Evolutionary conservation across 2,329 filamentous ascomycete genomes (phyloP).

Genomic region (Penicillium freii): DNA sequence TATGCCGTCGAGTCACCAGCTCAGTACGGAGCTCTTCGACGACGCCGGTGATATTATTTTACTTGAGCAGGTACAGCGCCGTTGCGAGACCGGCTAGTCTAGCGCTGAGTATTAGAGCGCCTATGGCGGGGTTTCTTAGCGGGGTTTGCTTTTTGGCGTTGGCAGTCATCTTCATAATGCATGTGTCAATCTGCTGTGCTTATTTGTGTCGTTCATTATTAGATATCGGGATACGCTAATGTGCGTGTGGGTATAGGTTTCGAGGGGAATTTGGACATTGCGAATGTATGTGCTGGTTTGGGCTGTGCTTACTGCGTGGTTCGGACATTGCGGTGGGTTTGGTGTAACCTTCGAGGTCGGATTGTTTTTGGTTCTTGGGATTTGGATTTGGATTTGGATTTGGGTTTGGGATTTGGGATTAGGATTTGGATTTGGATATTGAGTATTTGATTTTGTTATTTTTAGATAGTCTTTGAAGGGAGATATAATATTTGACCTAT

Average conservation of each 20-base stretch:
- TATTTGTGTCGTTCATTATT: not conserved
- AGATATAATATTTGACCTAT: not conserved
- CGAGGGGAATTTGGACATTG: not conserved
- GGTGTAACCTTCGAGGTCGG: not conserved
- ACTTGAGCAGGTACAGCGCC: conserved; percentile 12
- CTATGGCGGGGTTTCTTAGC: not conserved
- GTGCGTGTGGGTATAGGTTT: not conserved
- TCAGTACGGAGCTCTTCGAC: conserved; percentile 31
- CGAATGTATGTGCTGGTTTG: not conserved
- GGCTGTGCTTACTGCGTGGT: conserved; percentile 4
- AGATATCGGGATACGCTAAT: not conserved
- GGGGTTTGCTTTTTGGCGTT: not conserved
- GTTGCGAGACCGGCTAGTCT: conserved; percentile 19
- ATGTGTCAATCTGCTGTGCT: not conserved
- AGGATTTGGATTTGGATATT: not conserved
- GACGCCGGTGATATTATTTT: conserved; percentile 21
- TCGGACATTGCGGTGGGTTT: not conserved
- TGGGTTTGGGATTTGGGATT: not conserved
- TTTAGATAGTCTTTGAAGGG: not conserved
- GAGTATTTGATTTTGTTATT: not conserved
- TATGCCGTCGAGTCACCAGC: conserved; percentile 31
- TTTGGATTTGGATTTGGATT: not conserved
- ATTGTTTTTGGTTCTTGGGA: not conserved
- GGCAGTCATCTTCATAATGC: not conserved
- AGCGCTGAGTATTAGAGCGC: conserved; percentile 18